These are phyloP conservation scores for Xerocomus amazonicus DNA, from an alignment of 1,284 basidiomycete genomes.

Conservation along the genomic window DNA sequence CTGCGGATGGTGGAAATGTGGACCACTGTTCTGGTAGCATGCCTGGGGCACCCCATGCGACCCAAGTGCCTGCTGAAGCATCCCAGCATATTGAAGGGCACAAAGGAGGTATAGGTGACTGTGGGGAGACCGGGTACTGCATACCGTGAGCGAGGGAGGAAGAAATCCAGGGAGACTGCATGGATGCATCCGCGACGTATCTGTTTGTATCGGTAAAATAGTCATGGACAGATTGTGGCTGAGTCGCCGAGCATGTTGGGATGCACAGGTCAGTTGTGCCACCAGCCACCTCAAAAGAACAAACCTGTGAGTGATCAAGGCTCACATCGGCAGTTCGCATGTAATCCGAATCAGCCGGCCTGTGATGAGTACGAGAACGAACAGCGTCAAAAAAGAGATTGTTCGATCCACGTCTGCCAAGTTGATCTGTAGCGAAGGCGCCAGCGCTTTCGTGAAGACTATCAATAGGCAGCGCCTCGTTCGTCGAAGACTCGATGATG, in stretches of 20 bases:
- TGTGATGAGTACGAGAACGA: constrained; percentile 29
- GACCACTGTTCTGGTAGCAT: constrained; percentile 31
- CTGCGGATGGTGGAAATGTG: constrained; percentile 24
- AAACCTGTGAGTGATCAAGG: constrained; percentile 26
- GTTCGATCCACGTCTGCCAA: constrained; percentile 34
- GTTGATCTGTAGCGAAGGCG: constrained; percentile 20
- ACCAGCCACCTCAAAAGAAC: constrained; percentile 23
- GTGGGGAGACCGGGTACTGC: constrained; percentile 31
- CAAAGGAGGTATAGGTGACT: constrained; percentile 28
- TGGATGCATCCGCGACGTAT: constrained; percentile 20
- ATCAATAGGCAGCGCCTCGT: constrained; percentile 18
- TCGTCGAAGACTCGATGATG: constrained; percentile 14
- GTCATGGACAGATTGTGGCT: constrained; percentile 28
- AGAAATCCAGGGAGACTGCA: constrained; percentile 30
- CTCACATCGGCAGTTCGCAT: constrained; percentile 21
- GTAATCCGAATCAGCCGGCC: constrained; percentile 22
- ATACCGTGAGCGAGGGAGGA: constrained; percentile 27
- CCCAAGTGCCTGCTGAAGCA: constrained; percentile 27
- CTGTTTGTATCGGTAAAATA: constrained; percentile 27
- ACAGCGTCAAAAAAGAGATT: constrained; percentile 31
- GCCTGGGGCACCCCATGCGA: constrained; percentile 30
- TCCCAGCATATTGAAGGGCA: constrained; percentile 33
- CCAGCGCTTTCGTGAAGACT: constrained; percentile 11
- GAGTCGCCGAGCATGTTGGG: constrained; percentile 18
- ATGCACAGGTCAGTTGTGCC: constrained; percentile 30